Evolutionary conservation across 2,329 filamentous ascomycete species (phyloP).

Genomic region (Basipetospora chlamydospora): DNA sequence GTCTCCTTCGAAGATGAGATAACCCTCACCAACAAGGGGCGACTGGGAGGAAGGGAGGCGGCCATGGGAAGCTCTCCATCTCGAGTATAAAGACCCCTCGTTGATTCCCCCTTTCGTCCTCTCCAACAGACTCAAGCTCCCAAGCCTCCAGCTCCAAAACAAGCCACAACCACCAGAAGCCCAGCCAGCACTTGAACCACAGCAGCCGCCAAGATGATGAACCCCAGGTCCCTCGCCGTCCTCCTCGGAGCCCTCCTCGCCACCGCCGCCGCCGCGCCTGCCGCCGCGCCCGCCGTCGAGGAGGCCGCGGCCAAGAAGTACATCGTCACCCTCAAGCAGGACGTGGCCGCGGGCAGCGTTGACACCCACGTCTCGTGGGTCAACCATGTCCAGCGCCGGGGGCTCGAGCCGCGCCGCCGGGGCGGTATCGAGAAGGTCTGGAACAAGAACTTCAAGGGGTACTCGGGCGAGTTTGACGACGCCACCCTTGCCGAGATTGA

Average conservation of each 20-base stretch:
- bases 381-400: conserved; percentile 16
- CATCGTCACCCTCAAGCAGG: conserved; percentile 29
- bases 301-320: conserved; percentile 25
- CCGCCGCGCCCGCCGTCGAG: conserved; percentile 3
- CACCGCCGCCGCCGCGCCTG: conserved; percentile 16
- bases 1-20: too few relatives aligned
- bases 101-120: too few relatives aligned
- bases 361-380: conserved; percentile 21
- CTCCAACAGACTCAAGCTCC: not conserved
- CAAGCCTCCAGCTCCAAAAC: not conserved
- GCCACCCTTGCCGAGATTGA: conserved; percentile 14
- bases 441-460: conserved; percentile 7
- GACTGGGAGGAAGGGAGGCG: too few relatives aligned
- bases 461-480: conserved; percentile 8
- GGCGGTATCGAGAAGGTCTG: conserved; percentile 2
- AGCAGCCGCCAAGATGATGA: conserved; percentile 2
- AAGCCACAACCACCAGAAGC: not conserved
- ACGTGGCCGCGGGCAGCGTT: conserved; percentile 15
- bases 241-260: conserved; percentile 18
- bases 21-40: too few relatives aligned
- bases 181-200: too few relatives aligned
- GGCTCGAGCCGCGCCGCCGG: conserved; percentile 13
- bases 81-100: too few relatives aligned
- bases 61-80: too few relatives aligned
- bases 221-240: conserved; percentile 3